Evolutionary conservation across 2,329 filamentous ascomycete genomes (phyloP), one percentile per base, ranked within the genome.

Genomic region (Didymellaceae sp.): DNA sequence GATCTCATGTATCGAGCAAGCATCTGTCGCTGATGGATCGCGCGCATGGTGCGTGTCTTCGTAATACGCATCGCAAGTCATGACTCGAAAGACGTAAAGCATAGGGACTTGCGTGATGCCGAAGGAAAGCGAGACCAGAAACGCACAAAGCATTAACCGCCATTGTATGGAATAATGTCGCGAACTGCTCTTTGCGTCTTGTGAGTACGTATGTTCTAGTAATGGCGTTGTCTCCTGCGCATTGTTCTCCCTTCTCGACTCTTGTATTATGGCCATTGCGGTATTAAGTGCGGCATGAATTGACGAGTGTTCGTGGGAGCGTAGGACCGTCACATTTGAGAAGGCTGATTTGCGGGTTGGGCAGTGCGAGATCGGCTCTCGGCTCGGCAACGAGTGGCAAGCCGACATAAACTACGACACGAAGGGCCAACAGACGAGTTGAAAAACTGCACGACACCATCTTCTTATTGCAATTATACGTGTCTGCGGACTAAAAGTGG

Each of bases 61-160:
- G 70, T 89, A 90, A 67, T 85, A 90, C 42, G 82, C 80, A 45
- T 90, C 84, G 70, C 87, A 90, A 40, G 84, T 85, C 86, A 90
- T 89, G 1, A 88, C 66, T 49, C 85, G 84, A 60, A 90, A 89
- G 18, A 86, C 84, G 68, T 87, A 88, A 35, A 88, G 69, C 5
- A 81, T 66, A 6, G 78, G 78, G 4, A 80, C 78, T 62, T 80
- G 78, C 0, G 79, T 81, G 16, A 80, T 76, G 16, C 74, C 70
- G 61, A 81, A 80, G 5, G 77, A 77, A 25, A 80, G 59, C 4
- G 77, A 85, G 45, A 86, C 81, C 13, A 87, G 71, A 61, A 86
- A 86, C 6, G 81, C 82, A 48, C 82, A 81, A 33, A 87, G 63
- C 26, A 87, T 70, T 33, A 84, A 77, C 10, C 78, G 77, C 52